These are phyloP conservation scores for Takashimella koratensis DNA, from an alignment of 1,284 basidiomycete genomes.

Conservation along the genomic window DNA sequence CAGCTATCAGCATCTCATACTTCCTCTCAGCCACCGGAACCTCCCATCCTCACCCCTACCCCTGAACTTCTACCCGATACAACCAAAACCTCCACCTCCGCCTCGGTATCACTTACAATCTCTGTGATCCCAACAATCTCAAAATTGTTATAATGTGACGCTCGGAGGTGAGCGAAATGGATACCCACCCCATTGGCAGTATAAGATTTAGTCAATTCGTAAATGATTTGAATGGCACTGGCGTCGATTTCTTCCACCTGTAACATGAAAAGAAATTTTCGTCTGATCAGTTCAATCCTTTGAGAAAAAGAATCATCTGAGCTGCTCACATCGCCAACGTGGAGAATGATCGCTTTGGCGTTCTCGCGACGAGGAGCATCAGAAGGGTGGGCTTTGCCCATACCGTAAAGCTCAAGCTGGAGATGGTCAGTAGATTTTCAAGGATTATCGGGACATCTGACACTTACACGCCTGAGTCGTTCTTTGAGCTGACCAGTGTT, in stretches of 20 bases:
- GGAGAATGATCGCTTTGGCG: conserved; percentile 76
- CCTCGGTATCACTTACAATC: conserved; percentile 33
- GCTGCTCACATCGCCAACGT: conserved; percentile 65
- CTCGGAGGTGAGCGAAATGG: conserved; percentile 72
- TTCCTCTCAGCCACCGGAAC: too few relatives aligned
- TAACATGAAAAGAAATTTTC: neutral
- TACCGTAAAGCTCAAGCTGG: conserved; percentile 62
- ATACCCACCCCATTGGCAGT: conserved; percentile 67
- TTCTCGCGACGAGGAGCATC: conserved; percentile 73
- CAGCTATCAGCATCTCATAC: too few relatives aligned
- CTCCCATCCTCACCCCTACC: too few relatives aligned
- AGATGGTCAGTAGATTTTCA: neutral
- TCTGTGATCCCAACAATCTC: conserved; percentile 40
- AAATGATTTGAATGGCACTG: conserved; percentile 79
- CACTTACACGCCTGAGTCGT: conserved; percentile 58
- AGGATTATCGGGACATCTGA: neutral
- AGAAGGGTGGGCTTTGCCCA: conserved; percentile 72
- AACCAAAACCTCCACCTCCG: too few relatives aligned
- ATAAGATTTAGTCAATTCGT: conserved; percentile 70
- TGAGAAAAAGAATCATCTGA: too few relatives aligned
- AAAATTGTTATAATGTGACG: conserved; percentile 59
- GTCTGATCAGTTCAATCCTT: too few relatives aligned
- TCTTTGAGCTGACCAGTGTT: conserved; percentile 85
- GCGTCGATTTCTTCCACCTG: conserved; percentile 13
- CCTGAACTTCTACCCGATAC: too few relatives aligned